Evolutionary conservation across 176 grass and related monocot genomes (phyloP), one percentile per base, ranked within the genome.

Genomic region (Juncus effusus): DNA sequence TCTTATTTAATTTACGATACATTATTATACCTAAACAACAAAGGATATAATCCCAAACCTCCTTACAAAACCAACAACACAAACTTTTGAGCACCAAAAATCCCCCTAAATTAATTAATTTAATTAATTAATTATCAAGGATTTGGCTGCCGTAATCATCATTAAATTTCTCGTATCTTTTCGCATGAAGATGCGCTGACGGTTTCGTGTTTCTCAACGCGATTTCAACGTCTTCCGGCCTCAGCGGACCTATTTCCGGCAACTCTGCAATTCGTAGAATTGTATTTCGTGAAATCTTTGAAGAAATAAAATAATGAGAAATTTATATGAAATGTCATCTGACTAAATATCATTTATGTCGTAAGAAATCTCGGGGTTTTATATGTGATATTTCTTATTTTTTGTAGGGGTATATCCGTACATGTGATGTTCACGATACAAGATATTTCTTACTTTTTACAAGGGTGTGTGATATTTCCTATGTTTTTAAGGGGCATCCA

Each of bases 181-280:
- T 85, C 14, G 83, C 85, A n/a, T 99, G 85, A 63, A 99, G 88
- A 84, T 93, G 85, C 0, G 94, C 94, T 16, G 94, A 99, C 8
- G 85, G 85, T 76, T 85, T 80, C 6, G 88, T 93, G 76, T 99
- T 99, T 67, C 81, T 86, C 62, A 89, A 70, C 38, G 88, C 94
- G 55, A 86, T 44, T 59, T 99, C 85, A 3, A 87, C 70, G 56
- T 93, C 94, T 39, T 78, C 78, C 55, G 78, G 61, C 60, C 44
- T 93, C 14, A 92, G 51, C 62, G 88, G 85, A 63, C 87, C 82
- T 57, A 96, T 69, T 39, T 90, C 92, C 13, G 88, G 94, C 58
- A 93, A 47, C 52, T 91, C 84, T 96, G 66, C 66, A 50, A 13
- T 44, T 7, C 14, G 60, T 52, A 77, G 55, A 52, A 62, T 53